Evolutionary conservation across 2,329 filamentous ascomycete species (phyloP).

Genomic region (Mariannaea elegans): DNA sequence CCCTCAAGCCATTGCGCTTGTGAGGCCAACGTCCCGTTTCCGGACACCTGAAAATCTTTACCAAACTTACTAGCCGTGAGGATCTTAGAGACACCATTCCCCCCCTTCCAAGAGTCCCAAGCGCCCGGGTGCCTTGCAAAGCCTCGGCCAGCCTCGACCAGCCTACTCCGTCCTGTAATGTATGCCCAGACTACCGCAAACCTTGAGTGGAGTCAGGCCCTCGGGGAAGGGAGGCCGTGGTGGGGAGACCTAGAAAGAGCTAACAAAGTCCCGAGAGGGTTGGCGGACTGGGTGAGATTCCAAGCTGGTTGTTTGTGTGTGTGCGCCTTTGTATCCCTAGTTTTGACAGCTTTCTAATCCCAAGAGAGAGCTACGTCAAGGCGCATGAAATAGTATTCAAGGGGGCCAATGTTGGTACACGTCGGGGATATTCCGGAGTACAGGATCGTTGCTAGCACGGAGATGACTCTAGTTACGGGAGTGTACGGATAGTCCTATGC

Average conservation of each 20-base stretch:
- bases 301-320: no score
- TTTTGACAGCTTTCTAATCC: no score
- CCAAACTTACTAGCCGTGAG: not conserved
- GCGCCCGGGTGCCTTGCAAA: not conserved
- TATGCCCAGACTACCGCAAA: conserved; percentile 2
- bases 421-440: no score
- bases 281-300: not conserved
- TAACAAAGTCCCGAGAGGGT: conserved; percentile 2
- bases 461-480: not conserved
- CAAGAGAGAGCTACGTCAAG: no score
- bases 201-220: conserved; percentile 10
- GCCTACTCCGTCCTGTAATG: no score
- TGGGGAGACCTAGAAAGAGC: not conserved
- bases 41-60: not conserved
- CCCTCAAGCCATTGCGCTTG: no score
- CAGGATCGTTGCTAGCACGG: no score
- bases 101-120: not conserved
- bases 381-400: no score
- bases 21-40: not conserved
- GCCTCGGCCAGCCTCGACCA: conserved; percentile 8
- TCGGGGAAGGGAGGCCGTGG: conserved; percentile 4
- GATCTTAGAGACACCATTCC: no score
- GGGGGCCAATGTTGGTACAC: no score
- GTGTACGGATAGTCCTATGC: not conserved
- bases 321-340: no score